Evolutionary conservation across 306 rosid genomes (phyloP), one percentile per base, ranked within the genome.

Genomic region (Prosopis cineraria): DNA sequence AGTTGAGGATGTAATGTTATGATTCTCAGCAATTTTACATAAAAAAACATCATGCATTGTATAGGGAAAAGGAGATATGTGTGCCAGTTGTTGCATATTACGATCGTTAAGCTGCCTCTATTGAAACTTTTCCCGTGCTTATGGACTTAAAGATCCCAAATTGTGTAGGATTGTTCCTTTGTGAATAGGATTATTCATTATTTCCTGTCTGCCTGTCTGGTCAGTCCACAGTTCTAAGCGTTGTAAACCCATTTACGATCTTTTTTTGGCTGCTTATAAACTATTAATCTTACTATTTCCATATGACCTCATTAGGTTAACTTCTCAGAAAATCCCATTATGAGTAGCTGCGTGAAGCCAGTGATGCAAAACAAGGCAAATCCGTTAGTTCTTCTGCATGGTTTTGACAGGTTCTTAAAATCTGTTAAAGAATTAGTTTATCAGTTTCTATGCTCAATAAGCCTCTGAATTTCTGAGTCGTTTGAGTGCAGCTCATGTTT

Each of bases 321-420:
- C 6, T 89, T 87, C 69, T 82, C 81, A 1, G 91, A 86, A 29
- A 66, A 65, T 74, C 74, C 87, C 79, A 84, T 90, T 30, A 84
- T 86, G 97, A 93, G 92, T 41, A 93, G 96, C 76, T 89, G 91
- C 41, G 96, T 93, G 81, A 90, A 79, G 87, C 92, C 97, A 16
- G 71, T 78, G 74, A 63, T 70, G 29, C 81, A 79, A 74, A 80
- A 83, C 60, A 58, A 80, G 68, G 78, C 77, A 67, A 85, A 80
- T 89, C 97, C 96, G 16, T 76, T 93, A 68, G 96, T 93, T 86
- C 96, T 93, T 83, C 93, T 93, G 25, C 93, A 93, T 69, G 90
- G 97, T 55, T 93, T 93, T 81, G 97, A 93, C 88, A 90, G 96
- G 97, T 90, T 0, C 68, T 79, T 48, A 60, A 72, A 67, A 24